These are phyloP conservation scores for Bolboschoenoplectus hybrid DNA, from an alignment of 202 grass and related monocot species.

Conservation along the genomic window DNA sequence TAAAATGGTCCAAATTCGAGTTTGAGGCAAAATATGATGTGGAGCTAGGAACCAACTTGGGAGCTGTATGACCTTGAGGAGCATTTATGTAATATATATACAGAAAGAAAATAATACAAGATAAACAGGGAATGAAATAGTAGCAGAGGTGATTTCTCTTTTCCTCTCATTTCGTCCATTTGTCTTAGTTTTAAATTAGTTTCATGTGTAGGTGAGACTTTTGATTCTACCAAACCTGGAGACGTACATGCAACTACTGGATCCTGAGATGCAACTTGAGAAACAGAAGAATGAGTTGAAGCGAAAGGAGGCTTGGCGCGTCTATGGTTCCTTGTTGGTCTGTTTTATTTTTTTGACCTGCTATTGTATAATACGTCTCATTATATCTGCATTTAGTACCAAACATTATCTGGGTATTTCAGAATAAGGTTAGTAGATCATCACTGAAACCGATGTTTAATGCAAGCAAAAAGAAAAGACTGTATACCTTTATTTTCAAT, in stretches of 20 bases:
- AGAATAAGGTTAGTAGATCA: not conserved
- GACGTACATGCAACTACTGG: constrained; percentile 86
- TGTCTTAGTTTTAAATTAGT: constrained; percentile 34
- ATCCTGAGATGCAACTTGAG: constrained; percentile 84
- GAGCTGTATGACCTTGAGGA: not conserved
- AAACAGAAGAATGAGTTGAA: constrained; percentile 96
- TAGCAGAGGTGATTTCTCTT: not conserved
- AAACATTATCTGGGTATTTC: not conserved
- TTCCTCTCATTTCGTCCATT: not conserved
- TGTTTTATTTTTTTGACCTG: constrained; percentile 23
- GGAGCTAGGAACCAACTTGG: not conserved
- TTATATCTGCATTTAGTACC: constrained; percentile 20
- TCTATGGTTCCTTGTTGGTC: constrained; percentile 83
- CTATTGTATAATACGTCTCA: constrained; percentile 24
- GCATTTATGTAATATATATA: constrained; percentile 30
- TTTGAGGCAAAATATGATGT: not conserved
- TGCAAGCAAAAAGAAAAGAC: not conserved
- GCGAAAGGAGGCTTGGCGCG: constrained; percentile 95
- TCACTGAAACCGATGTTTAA: not conserved
- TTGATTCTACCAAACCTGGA: constrained; percentile 84
- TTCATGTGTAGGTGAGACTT: constrained; percentile 59
- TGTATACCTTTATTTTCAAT: not conserved
- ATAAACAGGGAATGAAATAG: constrained; percentile 13
- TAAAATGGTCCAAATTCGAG: not conserved
- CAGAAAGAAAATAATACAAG: not conserved